These are phyloP conservation scores for Colletotrichum filicis DNA, from an alignment of 2,329 filamentous ascomycete genomes.

Conservation along the genomic window DNA sequence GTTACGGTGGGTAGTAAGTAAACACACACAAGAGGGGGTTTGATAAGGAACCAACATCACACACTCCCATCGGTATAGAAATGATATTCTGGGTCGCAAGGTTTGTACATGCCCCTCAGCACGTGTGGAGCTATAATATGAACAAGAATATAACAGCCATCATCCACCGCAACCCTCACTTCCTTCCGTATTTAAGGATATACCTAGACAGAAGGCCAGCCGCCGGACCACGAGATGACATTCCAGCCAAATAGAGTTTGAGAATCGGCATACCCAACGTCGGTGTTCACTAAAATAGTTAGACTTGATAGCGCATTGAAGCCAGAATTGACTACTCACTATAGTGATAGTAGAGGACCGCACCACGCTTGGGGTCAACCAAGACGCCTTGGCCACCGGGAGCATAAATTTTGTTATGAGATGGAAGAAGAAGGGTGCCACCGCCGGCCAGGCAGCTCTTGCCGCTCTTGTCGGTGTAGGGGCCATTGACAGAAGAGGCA, in stretches of 20 bases:
- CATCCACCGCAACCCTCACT: background rate
- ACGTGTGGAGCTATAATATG: slow-evolving; percentile 9
- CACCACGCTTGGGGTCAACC: slow-evolving; percentile 43
- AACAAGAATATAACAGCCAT: slow-evolving; percentile 5
- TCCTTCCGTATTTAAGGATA: background rate
- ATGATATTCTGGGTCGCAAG: background rate
- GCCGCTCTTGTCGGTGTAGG: slow-evolving; percentile 68
- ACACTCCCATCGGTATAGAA: background rate
- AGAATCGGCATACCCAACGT: slow-evolving; percentile 46
- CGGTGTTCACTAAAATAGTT: slow-evolving; percentile 42
- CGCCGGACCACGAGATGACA: slow-evolving; percentile 57
- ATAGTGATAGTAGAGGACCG: slow-evolving; percentile 58
- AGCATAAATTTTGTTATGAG: slow-evolving; percentile 70
- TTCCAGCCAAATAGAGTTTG: slow-evolving; percentile 65
- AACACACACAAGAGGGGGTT: background rate
- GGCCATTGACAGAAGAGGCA: slow-evolving; percentile 60
- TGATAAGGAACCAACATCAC: background rate
- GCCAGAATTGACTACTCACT: background rate
- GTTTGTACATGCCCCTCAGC: background rate
- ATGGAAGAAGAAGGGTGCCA: slow-evolving; percentile 69
- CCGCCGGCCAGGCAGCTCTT: slow-evolving; percentile 67
- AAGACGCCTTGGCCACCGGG: slow-evolving; percentile 69
- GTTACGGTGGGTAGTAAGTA: background rate
- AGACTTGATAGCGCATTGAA: background rate
- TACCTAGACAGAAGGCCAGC: slow-evolving; percentile 54